These are phyloP conservation scores for Xylaria scruposa DNA, from an alignment of 495 filamentous ascomycete species.

Conservation along the genomic window DNA sequence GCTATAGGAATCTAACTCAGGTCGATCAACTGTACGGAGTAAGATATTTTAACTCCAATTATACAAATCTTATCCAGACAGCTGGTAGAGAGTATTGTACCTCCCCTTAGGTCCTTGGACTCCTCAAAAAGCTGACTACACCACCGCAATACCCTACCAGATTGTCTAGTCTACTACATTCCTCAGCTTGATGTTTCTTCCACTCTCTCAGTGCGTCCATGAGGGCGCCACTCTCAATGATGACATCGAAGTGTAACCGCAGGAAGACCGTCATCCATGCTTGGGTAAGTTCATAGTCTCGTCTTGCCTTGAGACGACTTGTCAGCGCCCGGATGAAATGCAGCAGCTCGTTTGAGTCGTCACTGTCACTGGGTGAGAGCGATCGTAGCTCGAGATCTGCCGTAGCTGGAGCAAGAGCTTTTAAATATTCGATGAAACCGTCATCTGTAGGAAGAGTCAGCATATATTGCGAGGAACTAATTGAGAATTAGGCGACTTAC, in stretches of 20 bases:
- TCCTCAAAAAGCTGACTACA: constrained; percentile 86
- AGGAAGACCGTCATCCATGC: constrained; percentile 97
- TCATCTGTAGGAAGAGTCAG: constrained; percentile 45
- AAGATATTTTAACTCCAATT: neutral
- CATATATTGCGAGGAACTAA: constrained; percentile 7
- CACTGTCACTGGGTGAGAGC: constrained; percentile 57
- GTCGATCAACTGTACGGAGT: neutral
- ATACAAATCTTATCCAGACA: neutral
- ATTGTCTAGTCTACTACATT: constrained; percentile 72
- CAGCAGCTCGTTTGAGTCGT: constrained; percentile 55
- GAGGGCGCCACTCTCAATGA: constrained; percentile 49
- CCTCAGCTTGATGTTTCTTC: constrained; percentile 69
- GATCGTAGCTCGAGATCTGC: constrained; percentile 90
- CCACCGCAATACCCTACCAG: constrained; percentile 87
- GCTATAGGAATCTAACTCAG: neutral
- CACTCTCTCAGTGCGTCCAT: constrained; percentile 65
- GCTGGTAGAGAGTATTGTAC: neutral
- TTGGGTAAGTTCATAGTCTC: constrained; percentile 91
- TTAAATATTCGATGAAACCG: constrained; percentile 77
- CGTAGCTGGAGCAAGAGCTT: constrained; percentile 76
- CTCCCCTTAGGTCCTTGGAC: constrained; percentile 54
- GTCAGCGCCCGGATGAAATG: constrained; percentile 81
- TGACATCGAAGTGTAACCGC: constrained; percentile 67
- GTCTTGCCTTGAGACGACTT: constrained; percentile 63
- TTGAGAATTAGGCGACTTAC: constrained; percentile 44